Conservation (phyloP, 805 yeast genomes). For the baker's yeast (Saccharomyces cerevisiae) region DNA sequence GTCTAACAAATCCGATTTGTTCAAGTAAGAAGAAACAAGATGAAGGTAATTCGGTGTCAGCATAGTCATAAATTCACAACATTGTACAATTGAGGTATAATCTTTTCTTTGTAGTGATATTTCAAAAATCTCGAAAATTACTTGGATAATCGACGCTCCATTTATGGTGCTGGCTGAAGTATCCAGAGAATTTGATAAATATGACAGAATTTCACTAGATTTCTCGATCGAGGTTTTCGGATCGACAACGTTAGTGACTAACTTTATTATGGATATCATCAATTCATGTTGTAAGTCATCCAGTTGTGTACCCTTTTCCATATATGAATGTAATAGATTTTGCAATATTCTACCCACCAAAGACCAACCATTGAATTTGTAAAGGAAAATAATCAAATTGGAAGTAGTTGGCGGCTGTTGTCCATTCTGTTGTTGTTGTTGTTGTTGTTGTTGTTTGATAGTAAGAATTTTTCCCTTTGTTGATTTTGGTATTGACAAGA, state of each 20-base stretch:
- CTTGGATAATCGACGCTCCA: constrained; percentile 39
- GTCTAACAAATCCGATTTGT: constrained; percentile 57
- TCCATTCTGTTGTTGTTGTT: constrained; percentile 18
- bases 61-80: constrained; percentile 43
- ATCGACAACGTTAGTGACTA: constrained; percentile 41
- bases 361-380: constrained; percentile 82
- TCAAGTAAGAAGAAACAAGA: constrained; percentile 73
- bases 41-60: constrained; percentile 45
- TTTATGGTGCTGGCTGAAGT: constrained; percentile 18
- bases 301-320: constrained; percentile 28
- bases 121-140: constrained; percentile 60
- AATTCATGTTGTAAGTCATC: constrained; percentile 31
- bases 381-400: constrained; percentile 53
- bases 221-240: constrained; percentile 32
- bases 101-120: constrained; percentile 53
- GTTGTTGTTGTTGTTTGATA: constrained; percentile 35
- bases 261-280: constrained; percentile 41
- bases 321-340: constrained; percentile 35
- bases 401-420: constrained; percentile 7
- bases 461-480: constrained; percentile 62
- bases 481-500: constrained; percentile 40
- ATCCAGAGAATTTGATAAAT: constrained; percentile 37
- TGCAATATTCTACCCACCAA: constrained; percentile 70
- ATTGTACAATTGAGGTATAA: constrained; percentile 36
- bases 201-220: constrained; percentile 34